phyloP scores from a whole-genome alignment of 176 grass and related monocot species.

The bread wheat (Triticum aestivum) region DNA sequence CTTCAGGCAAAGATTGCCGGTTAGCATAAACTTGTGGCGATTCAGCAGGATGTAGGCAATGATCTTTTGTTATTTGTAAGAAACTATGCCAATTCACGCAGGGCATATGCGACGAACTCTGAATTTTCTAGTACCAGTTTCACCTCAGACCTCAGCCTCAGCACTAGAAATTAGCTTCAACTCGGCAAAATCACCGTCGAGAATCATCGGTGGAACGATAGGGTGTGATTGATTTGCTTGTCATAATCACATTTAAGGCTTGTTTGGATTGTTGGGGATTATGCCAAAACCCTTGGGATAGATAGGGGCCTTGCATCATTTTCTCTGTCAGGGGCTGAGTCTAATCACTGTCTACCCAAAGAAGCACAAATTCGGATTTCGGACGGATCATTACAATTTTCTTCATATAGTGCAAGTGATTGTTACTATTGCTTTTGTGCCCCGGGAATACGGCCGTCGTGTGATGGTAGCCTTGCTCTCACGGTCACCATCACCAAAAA shows the following conservation, averaged over 20 bases:
- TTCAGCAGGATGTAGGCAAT: background rate
- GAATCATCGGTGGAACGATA: background rate
- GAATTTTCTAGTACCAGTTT: background rate
- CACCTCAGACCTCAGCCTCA: background rate
- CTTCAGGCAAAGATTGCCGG: background rate
- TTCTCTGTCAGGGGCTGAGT: background rate
- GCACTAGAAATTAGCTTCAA: background rate
- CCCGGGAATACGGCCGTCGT: background rate
- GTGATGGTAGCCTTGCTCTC: background rate
- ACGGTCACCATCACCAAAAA: background rate
- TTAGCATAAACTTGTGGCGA: background rate
- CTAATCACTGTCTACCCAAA: background rate
- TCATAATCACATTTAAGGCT: background rate
- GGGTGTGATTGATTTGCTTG: background rate
- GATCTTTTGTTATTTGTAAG: background rate
- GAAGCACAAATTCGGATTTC: background rate
- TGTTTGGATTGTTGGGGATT: background rate
- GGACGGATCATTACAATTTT: background rate
- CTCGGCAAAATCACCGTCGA: background rate
- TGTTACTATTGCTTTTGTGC: background rate
- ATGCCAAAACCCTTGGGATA: background rate
- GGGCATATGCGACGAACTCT: background rate
- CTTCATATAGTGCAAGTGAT: background rate
- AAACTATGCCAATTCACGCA: background rate
- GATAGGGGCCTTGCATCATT: background rate